A percentile compares a stretch with the other conserved stretches of the same genome.
Evolutionary conservation across 495 filamentous ascomycete species (phyloP).

Genomic region (Trichoderma reesei): DNA sequence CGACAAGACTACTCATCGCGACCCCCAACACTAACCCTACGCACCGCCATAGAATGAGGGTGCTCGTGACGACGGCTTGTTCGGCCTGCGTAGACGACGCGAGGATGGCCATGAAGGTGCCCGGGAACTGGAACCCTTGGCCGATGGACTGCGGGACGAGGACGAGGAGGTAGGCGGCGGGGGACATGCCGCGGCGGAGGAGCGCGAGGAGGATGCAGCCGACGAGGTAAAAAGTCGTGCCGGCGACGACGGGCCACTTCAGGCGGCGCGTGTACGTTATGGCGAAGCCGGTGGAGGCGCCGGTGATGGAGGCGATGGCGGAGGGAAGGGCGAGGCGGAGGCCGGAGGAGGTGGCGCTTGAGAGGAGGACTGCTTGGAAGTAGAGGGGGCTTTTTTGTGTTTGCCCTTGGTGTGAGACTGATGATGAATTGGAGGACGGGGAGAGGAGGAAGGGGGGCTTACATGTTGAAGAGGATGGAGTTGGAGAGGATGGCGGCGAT

Average conservation of each 20-base stretch:
- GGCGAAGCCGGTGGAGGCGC: conserved; percentile 56
- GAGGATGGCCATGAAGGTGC: conserved; percentile 56
- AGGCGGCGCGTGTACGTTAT: conserved; percentile 57
- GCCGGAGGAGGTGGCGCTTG: conserved; percentile 60
- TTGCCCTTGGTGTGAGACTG: not conserved
- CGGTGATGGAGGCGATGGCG: conserved; percentile 45
- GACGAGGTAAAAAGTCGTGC: conserved; percentile 43
- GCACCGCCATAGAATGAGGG: conserved; percentile 56
- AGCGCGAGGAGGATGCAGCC: conserved; percentile 43
- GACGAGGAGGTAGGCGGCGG: conserved; percentile 50
- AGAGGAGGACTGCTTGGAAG: conserved; percentile 71
- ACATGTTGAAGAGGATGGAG: conserved; percentile 64
- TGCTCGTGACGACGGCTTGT: conserved; percentile 66
- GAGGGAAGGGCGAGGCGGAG: conserved; percentile 57
- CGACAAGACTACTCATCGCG: conserved; percentile 57
- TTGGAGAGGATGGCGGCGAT: conserved; percentile 54
- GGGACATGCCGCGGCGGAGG: conserved; percentile 44
- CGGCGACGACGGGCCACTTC: conserved; percentile 51
- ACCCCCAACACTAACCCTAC: conserved; percentile 65
- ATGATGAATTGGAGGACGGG: not conserved
- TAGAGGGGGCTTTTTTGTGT: conserved; percentile 46
- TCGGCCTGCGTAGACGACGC: conserved; percentile 58
- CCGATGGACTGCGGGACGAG: conserved; percentile 52
- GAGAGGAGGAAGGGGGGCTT: conserved; percentile 13
- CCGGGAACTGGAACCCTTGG: conserved; percentile 55